Base-by-base conservation (phyloP, 2,329 filamentous ascomycete genomes). In the Fusarium kyushuense region DNA sequence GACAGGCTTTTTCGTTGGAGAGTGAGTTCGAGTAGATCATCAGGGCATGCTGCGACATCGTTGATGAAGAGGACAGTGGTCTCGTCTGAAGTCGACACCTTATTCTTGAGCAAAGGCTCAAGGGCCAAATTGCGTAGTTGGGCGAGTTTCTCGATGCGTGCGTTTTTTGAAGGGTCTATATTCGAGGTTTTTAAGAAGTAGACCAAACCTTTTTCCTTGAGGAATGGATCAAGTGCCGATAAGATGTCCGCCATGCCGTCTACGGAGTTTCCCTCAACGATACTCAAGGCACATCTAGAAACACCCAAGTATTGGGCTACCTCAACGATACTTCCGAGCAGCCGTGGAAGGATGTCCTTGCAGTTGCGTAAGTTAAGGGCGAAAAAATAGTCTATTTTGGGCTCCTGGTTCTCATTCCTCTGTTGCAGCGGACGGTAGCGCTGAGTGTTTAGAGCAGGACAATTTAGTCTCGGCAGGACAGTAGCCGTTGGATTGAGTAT, bases 11-110 rank as follows among this genome's bases (percentile, higher is more conserved):
- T 67, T 27, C 79, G 81, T 73, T 89, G 86, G 65, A 84, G 79
- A 1, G 83, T 69, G 2, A 89, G 77, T 73, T 89, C 87, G 5
- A 90, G 78, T 17, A 89, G 81, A 64, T 89, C 86, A 38, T 88
- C 85, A 10, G 78, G 41, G 59, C 86, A 88, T 7, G 78, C 75
- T 4, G 83, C 82, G 13, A 88, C 83, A 64, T 88, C 84, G 73
- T 87, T 86, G 46, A 88, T 71, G 63, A 87, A 87, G 14, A 87
- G 52, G 4, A 87, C 75, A 4, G 82, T 82, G 3, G 83, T 79
- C 23, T 83, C 74, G 7, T 72, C 72, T 5, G 72, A 72, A 25
- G 74, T 78, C 0, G 38, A 58, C 2, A 67, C 60, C 5, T 67
- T 17, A 8, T 75, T 40, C 23, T 79, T 55, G 4, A 80, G 53